These are phyloP conservation scores for Trichosanthes cucumerina DNA, from an alignment of 306 rosid species.

Conservation along the genomic window DNA sequence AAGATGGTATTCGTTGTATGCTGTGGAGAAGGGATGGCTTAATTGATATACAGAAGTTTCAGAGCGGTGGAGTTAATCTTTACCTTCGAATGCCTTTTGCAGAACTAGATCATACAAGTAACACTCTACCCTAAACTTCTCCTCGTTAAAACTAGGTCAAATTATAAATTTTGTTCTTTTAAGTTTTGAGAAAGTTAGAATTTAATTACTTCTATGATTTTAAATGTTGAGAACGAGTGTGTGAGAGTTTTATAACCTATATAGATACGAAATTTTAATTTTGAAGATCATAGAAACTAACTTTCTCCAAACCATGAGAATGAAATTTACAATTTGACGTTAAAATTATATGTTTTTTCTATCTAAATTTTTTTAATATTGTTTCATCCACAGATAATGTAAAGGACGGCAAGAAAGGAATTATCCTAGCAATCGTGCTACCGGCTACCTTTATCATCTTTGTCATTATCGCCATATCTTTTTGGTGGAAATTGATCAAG, in stretches of 20 bases:
- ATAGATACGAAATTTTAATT: too few relatives aligned
- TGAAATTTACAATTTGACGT: too few relatives aligned
- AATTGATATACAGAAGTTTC: neutral
- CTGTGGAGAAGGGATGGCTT: neutral
- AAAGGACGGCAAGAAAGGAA: neutral
- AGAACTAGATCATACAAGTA: neutral
- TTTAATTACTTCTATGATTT: too few relatives aligned
- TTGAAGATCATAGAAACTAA: too few relatives aligned
- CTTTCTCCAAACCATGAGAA: too few relatives aligned
- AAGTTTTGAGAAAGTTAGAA: too few relatives aligned
- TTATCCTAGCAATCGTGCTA: neutral
- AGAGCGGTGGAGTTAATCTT: neutral
- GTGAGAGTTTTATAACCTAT: too few relatives aligned
- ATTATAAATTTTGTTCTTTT: too few relatives aligned
- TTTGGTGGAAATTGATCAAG: neutral
- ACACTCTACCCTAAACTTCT: neutral
- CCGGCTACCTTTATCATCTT: neutral
- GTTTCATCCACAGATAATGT: neutral
- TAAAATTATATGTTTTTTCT: neutral
- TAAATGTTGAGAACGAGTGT: too few relatives aligned
- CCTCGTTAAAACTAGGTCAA: too few relatives aligned
- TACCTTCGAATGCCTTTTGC: neutral
- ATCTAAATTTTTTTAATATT: neutral
- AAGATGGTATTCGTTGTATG: neutral
- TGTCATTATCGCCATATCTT: neutral